Evolutionary conservation across 805 yeast species (phyloP).

Genomic region (Kazachstania taianensis): DNA sequence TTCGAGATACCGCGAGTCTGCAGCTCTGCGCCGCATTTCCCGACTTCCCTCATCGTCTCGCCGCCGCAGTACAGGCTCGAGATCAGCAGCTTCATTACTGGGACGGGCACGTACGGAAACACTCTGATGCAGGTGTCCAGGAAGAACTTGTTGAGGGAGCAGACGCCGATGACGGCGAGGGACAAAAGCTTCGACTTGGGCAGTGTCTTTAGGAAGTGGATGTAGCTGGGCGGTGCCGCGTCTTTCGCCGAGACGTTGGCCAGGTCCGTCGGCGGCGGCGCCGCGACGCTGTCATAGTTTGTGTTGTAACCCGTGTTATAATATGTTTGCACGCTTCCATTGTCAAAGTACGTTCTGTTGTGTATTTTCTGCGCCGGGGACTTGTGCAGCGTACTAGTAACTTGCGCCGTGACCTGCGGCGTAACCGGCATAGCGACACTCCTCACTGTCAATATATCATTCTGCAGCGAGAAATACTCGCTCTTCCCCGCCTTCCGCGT

Average conservation of each 20-base stretch:
- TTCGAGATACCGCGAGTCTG: slow-evolving; percentile 71
- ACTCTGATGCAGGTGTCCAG: slow-evolving; percentile 50
- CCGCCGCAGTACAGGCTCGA: slow-evolving; percentile 90
- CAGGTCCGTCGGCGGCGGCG: no score
- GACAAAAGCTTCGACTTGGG: slow-evolving; percentile 49
- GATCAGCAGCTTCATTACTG: slow-evolving; percentile 58
- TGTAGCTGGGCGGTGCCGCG: slow-evolving; percentile 13
- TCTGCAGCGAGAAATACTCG: no score
- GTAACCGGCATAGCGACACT: no score
- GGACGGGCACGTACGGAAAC: slow-evolving; percentile 69
- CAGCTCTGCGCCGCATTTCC: slow-evolving; percentile 57
- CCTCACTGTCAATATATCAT: no score
- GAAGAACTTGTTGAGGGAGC: slow-evolving; percentile 54
- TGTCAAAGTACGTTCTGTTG: no score
- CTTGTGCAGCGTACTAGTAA: no score
- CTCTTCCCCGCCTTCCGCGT: no score
- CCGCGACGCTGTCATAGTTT: no score
- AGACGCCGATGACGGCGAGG: slow-evolving; percentile 56
- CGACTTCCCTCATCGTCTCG: slow-evolving; percentile 59
- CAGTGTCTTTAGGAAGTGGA: slow-evolving; percentile 42
- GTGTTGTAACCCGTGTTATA: no score
- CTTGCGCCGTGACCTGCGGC: no score
- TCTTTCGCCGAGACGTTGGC: slow-evolving; percentile 1
- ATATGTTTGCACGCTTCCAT: no score
- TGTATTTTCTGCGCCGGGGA: no score